A percentile compares a stretch with the other conserved stretches of the same genome.
Evolutionary conservation across 148 eudicot species (phyloP).

Genomic region (Vaccinium vitisidaea): DNA sequence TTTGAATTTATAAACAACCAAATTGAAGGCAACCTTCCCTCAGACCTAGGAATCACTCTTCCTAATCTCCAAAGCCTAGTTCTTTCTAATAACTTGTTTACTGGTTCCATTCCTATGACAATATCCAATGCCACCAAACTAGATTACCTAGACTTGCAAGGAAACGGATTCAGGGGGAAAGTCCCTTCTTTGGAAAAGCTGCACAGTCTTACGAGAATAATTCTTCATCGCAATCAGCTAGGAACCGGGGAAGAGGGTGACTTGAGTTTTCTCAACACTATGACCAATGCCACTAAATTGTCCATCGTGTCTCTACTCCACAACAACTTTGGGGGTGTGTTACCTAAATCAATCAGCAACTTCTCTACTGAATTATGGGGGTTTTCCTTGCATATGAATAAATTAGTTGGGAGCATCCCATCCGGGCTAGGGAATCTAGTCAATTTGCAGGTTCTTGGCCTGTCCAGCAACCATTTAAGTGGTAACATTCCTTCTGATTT

Average conservation of each 20-base stretch:
- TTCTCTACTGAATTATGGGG: background rate
- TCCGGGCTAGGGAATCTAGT: background rate
- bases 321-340: background rate
- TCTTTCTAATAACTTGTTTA: no score
- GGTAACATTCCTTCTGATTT: background rate
- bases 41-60: background rate
- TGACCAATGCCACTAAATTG: background rate
- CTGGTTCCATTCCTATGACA: no score
- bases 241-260: background rate
- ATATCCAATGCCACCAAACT: no score
- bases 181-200: no score
- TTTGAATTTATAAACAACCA: no score
- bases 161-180: no score
- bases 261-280: background rate
- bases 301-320: background rate
- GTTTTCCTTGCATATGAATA: background rate
- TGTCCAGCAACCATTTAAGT: background rate
- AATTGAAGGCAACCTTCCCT: background rate
- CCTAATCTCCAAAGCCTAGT: background rate
- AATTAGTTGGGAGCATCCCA: background rate
- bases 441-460: background rate
- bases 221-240: background rate
- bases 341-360: background rate
- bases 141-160: no score
- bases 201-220: background rate